A percentile compares a stretch with the other conserved stretches of the same genome.
Evolutionary conservation across 352 stramenopile species (phyloP).

Genomic region (Globisporangium irregulare): DNA sequence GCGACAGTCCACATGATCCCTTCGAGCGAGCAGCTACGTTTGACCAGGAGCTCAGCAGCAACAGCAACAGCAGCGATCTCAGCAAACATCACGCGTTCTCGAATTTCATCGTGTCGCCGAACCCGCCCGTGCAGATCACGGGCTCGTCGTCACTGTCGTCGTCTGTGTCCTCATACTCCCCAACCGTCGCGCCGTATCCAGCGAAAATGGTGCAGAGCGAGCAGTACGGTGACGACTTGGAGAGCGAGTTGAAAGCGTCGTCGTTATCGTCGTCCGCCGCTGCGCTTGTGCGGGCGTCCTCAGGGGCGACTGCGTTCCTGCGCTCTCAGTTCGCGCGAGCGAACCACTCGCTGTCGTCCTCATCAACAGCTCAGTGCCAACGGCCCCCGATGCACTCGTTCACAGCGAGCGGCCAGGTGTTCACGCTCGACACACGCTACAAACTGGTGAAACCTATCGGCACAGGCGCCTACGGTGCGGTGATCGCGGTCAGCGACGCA

Average conservation of each 20-base stretch:
- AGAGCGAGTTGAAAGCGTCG: slow-evolving; percentile 12
- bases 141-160: neutral
- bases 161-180: neutral
- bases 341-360: neutral
- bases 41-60: neutral
- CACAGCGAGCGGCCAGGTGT: slow-evolving; percentile 75
- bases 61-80: neutral
- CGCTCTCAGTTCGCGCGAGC: slow-evolving; percentile 9
- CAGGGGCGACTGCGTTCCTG: slow-evolving; percentile 17
- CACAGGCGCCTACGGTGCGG: slow-evolving; percentile 85
- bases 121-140: slow-evolving; percentile 14
- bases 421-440: slow-evolving; percentile 88
- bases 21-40: neutral
- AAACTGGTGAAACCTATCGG: slow-evolving; percentile 87
- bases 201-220: neutral
- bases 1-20: slow-evolving; percentile 5
- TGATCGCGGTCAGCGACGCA: slow-evolving; percentile 84
- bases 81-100: slow-evolving; percentile 10
- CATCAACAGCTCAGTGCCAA: slow-evolving; percentile 18
- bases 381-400: slow-evolving; percentile 62
- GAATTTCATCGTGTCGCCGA: slow-evolving; percentile 19
- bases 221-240: neutral
- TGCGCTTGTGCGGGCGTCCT: slow-evolving; percentile 16
- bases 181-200: neutral
- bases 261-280: neutral